Percentiles rank a stretch among this genome's conserved stretches.
phyloP scores from a whole-genome alignment of 2,329 filamentous ascomycete genomes.

The Apiospora rasikravindrae region DNA sequence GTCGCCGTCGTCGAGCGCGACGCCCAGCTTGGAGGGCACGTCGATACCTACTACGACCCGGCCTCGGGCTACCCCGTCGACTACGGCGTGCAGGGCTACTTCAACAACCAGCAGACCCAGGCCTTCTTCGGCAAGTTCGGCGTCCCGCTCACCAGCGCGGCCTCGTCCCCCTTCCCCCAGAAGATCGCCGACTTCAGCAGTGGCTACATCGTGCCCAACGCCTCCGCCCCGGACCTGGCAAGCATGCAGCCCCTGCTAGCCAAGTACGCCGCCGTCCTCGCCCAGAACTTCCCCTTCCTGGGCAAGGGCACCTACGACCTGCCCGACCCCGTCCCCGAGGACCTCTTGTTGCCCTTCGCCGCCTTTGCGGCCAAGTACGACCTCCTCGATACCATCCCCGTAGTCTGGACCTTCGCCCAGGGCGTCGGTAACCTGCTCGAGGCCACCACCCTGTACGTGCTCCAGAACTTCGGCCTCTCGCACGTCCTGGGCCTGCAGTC shows the following conservation, averaged over 20 bases:
- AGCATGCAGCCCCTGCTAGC: slow-evolving; percentile 19
- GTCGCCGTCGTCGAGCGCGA: slow-evolving; percentile 44
- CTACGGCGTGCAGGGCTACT: slow-evolving; percentile 45
- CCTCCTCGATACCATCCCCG: slow-evolving; percentile 37
- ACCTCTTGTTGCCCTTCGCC: slow-evolving; percentile 38
- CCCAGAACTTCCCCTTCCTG: background rate
- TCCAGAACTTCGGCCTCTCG: slow-evolving; percentile 34
- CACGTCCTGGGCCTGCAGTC: slow-evolving; percentile 10
- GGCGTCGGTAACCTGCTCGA: slow-evolving; percentile 45
- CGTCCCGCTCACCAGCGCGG: slow-evolving; percentile 36
- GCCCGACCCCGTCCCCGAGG: slow-evolving; percentile 17
- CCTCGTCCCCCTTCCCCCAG: slow-evolving; percentile 35
- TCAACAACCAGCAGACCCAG: slow-evolving; percentile 44
- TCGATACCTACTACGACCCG: slow-evolving; percentile 52
- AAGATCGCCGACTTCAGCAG: slow-evolving; percentile 44
- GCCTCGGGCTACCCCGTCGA: slow-evolving; percentile 40
- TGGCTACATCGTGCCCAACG: slow-evolving; percentile 38
- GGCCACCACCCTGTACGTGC: slow-evolving; percentile 42
- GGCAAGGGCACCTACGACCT: slow-evolving; percentile 19
- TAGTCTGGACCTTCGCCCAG: slow-evolving; percentile 38
- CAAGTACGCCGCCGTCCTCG: slow-evolving; percentile 22
- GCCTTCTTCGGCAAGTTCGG: slow-evolving; percentile 52
- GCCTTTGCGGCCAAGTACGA: slow-evolving; percentile 45
- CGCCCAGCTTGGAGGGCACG: slow-evolving; percentile 48
- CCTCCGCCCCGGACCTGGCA: slow-evolving; percentile 30